A percentile compares a stretch with the other conserved stretches of the same genome.
Conservation (phyloP, 331 rosid species). For the Acacia pycnantha region DNA sequence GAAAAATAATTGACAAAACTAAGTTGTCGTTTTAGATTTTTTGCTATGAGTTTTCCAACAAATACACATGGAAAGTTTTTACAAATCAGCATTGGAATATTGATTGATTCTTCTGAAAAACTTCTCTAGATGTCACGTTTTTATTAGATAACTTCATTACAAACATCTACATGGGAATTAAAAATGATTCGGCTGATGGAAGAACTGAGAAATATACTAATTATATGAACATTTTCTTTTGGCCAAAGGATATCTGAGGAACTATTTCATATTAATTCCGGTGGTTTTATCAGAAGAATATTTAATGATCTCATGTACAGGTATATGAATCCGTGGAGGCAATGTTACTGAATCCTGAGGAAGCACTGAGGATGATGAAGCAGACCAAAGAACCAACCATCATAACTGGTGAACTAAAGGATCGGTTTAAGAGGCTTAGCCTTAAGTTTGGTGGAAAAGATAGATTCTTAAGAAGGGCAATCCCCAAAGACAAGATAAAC, state of each 20-base stretch:
- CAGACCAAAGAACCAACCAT: slow-evolving; percentile 53
- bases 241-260: not conserved
- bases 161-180: not conserved
- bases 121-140: not conserved
- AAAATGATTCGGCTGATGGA: not conserved
- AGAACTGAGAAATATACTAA: not conserved
- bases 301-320: slow-evolving; percentile 34
- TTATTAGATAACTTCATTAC: not conserved
- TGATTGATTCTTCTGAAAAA: not conserved
- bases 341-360: slow-evolving; percentile 77
- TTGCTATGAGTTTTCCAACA: not conserved
- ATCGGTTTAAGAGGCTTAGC: slow-evolving; percentile 62
- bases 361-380: slow-evolving; percentile 56
- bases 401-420: slow-evolving; percentile 45
- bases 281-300: not conserved
- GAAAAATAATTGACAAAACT: not conserved
- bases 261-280: not conserved
- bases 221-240: too few species aligned
- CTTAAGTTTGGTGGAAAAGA: slow-evolving; percentile 77
- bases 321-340: slow-evolving; percentile 89
- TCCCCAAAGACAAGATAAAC: slow-evolving; percentile 40
- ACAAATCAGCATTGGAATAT: not conserved
- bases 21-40: not conserved
- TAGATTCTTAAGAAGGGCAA: slow-evolving; percentile 43
- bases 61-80: not conserved